phyloP scores from a whole-genome alignment of 441 rosid species.

The Kokia cookei region DNA sequence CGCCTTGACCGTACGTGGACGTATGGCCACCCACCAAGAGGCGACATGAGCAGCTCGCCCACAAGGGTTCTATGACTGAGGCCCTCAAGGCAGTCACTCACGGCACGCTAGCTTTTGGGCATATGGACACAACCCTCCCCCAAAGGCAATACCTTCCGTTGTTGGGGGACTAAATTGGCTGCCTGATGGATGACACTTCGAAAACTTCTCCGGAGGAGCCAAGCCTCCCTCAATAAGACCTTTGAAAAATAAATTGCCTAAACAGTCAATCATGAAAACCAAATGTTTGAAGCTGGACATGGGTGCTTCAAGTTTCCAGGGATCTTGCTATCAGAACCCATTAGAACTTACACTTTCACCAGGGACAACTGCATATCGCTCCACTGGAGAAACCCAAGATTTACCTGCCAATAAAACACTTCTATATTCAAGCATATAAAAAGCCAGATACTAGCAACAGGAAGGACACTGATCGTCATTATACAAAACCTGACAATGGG shows the following conservation, averaged over 20 bases:
- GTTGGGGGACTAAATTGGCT: too few relatives aligned
- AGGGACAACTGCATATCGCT: slow-evolving; percentile 94
- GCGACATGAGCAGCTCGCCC: too few relatives aligned
- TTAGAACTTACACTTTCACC: slow-evolving; percentile 63
- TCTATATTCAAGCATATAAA: background rate
- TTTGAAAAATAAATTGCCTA: background rate
- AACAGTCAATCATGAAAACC: background rate
- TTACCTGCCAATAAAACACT: slow-evolving; percentile 46
- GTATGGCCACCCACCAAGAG: too few relatives aligned
- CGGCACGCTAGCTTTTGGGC: too few relatives aligned
- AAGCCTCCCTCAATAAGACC: too few relatives aligned
- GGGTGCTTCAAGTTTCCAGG: background rate
- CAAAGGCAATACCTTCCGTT: too few relatives aligned
- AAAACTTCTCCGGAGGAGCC: too few relatives aligned
- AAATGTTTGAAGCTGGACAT: background rate
- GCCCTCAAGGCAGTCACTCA: too few relatives aligned
- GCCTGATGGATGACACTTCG: too few relatives aligned
- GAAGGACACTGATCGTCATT: background rate
- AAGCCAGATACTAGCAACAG: background rate
- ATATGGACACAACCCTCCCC: too few relatives aligned
- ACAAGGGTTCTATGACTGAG: too few relatives aligned
- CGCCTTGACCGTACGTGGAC: too few relatives aligned
- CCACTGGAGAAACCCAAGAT: slow-evolving; percentile 80
- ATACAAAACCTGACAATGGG: slow-evolving; percentile 59
- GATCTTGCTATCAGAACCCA: background rate